Base-by-base conservation (phyloP, 2,329 filamentous ascomycete genomes). In the Zarea fungicola region DNA sequence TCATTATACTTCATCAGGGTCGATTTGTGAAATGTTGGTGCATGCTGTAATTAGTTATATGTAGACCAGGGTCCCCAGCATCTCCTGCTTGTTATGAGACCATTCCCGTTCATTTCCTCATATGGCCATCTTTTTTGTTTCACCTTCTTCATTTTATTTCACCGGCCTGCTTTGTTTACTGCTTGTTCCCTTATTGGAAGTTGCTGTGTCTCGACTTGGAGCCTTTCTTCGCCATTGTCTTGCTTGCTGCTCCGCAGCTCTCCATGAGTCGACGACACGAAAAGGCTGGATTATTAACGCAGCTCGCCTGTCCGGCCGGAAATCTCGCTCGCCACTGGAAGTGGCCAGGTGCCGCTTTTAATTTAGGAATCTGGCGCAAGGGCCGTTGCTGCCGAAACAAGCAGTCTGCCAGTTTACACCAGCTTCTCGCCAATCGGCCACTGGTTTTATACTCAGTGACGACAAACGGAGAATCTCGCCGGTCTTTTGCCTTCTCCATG, bases 311-410 rank as follows among this genome's bases (percentile, higher is more conserved):
- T 16, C 19, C 10, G 13, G 28, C 29, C 18, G 18, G 21, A 37
- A 37, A 19, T 22, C 25, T 37, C 16, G 42, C 32, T 32, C 29
- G 42, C 34, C 19, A n/a, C 21, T 47, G 44, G 44, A 25, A 39
- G n/a, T n/a, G n/a, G n/a, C 28, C 16, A 16, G 37, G 45, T 35
- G 45, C 45, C 45, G 45, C 36, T 48, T 48, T 48, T 34, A 45
- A n/a, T 29, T 22, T 35, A 16, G 14, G 11, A 28, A n/a, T 11
- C 10, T 11, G 37, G 44, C 10, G 36, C 44, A 47, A 47, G 40
- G 26, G 44, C 44, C 43, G 25, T 23, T 34, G 25, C 18, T 39
- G 43, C 34, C 26, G 44, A 40, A 32, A 32, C 35, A 19, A 40
- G 21, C 32, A 34, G 14, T 6, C 42, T 36, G 32, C 43, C 42